phyloP scores from a whole-genome alignment of 768 basidiomycete species.

The Postia placenta region DNA sequence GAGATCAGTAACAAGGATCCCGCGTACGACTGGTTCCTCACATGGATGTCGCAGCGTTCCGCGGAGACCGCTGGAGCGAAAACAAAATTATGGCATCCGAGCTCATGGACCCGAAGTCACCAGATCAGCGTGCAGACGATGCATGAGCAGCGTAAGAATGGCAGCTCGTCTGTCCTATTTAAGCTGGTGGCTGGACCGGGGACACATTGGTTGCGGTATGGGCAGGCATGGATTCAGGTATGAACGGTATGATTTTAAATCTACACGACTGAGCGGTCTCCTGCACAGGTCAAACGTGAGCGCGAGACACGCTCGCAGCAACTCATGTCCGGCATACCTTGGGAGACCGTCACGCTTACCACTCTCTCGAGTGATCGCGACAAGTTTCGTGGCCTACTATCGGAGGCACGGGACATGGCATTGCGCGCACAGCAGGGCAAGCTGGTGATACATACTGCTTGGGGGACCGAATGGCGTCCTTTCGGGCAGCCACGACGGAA shows the following conservation, averaged over 20 bases:
- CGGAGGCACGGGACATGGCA: slow-evolving; percentile 87
- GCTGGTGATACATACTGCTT: slow-evolving; percentile 92
- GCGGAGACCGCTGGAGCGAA: slow-evolving; percentile 27
- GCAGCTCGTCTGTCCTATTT: slow-evolving; percentile 84
- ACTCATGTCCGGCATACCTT: slow-evolving; percentile 85
- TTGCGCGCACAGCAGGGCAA: slow-evolving; percentile 86
- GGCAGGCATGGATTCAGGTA: slow-evolving; percentile 95
- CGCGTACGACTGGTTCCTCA: slow-evolving; percentile 93
- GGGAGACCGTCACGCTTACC: slow-evolving; percentile 96
- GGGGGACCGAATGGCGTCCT: slow-evolving; percentile 94
- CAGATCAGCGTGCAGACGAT: slow-evolving; percentile 93
- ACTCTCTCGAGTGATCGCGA: slow-evolving; percentile 82
- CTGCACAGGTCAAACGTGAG: slow-evolving; percentile 80
- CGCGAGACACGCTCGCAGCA: slow-evolving; percentile 91
- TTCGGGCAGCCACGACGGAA: slow-evolving; percentile 90
- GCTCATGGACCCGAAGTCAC: slow-evolving; percentile 69
- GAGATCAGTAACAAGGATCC: slow-evolving; percentile 96
- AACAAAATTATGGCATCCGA: slow-evolving; percentile 17
- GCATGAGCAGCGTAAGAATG: slow-evolving; percentile 85
- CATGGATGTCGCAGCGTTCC: slow-evolving; percentile 86
- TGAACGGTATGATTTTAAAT: slow-evolving; percentile 4
- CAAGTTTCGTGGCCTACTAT: slow-evolving; percentile 73
- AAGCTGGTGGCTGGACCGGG: slow-evolving; percentile 95
- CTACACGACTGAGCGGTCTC: not conserved
- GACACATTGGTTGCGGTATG: slow-evolving; percentile 86